phyloP scores from a whole-genome alignment of 2,329 filamentous ascomycete genomes.

The Fusarium armeniacum region DNA sequence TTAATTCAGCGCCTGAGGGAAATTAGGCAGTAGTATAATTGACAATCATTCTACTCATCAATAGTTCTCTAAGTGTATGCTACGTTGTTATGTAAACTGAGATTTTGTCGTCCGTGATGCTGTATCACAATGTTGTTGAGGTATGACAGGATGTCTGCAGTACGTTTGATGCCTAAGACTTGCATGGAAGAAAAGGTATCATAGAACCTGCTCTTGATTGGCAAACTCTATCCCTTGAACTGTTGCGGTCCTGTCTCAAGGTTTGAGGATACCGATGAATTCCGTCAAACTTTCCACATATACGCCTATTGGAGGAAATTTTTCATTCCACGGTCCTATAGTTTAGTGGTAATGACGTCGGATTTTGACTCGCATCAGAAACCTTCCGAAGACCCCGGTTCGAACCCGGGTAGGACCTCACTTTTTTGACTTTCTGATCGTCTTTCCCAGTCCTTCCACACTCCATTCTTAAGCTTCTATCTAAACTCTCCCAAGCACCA shows the following conservation, averaged over 20 bases:
- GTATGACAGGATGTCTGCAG: background rate
- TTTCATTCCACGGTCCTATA: slow-evolving; percentile 24
- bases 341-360: slow-evolving; percentile 41
- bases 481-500: rapidly evolving
- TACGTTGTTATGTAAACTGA: background rate
- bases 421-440: background rate
- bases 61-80: background rate
- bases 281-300: background rate
- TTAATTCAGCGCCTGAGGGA: too few relatives aligned
- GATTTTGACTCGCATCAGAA: slow-evolving; percentile 29
- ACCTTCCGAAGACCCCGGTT: slow-evolving; percentile 38
- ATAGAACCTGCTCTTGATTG: background rate
- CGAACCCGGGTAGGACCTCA: slow-evolving; percentile 37
- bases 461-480: background rate
- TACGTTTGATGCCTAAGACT: background rate
- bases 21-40: background rate
- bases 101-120: background rate
- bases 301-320: rapidly evolving
- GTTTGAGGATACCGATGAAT: background rate
- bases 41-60: background rate
- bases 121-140: background rate
- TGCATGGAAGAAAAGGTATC: background rate
- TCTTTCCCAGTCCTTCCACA: rapidly evolving
- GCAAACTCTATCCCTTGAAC: background rate
- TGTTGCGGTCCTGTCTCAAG: background rate